Evolutionary conservation across 495 filamentous ascomycete genomes (phyloP).

Genomic region (Penicillium malachiteum): DNA sequence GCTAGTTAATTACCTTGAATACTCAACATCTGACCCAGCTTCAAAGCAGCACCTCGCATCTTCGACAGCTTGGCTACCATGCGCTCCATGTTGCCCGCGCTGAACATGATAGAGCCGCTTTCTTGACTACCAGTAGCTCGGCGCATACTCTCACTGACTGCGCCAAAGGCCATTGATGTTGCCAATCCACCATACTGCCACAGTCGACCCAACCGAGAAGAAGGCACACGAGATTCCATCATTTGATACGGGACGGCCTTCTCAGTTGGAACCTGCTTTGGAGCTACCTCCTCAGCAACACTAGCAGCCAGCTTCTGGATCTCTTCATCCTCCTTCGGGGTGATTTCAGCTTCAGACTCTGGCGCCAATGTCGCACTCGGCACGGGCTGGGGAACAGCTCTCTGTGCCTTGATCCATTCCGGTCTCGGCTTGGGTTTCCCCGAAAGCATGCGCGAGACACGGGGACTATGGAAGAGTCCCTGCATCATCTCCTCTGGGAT

Average conservation of each 20-base stretch:
- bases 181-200: constrained; percentile 95
- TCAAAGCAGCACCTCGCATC: constrained; percentile 98
- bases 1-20: constrained; percentile 64
- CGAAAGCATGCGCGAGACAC: constrained; percentile 55
- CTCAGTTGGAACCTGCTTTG: constrained; percentile 12
- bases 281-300: constrained; percentile 25
- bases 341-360: background rate
- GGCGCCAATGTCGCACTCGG: background rate
- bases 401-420: constrained; percentile 16
- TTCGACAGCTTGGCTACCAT: constrained; percentile 88
- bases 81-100: constrained; percentile 83
- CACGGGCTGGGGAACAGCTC: background rate
- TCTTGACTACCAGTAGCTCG: constrained; percentile 62
- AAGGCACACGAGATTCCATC: constrained; percentile 86
- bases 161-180: constrained; percentile 95
- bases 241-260: constrained; percentile 59
- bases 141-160: constrained; percentile 76
- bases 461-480: constrained; percentile 60
- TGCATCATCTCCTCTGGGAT: constrained; percentile 57
- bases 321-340: constrained; percentile 17
- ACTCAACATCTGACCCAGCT: constrained; percentile 95
- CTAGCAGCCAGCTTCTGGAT: constrained; percentile 20
- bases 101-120: constrained; percentile 80
- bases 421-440: constrained; percentile 23
- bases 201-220: constrained; percentile 77